A percentile compares a stretch with the other conserved stretches of the same genome.
These are phyloP conservation scores for Clitoria ternatea DNA, from an alignment of 306 rosid species.

Conservation along the genomic window DNA sequence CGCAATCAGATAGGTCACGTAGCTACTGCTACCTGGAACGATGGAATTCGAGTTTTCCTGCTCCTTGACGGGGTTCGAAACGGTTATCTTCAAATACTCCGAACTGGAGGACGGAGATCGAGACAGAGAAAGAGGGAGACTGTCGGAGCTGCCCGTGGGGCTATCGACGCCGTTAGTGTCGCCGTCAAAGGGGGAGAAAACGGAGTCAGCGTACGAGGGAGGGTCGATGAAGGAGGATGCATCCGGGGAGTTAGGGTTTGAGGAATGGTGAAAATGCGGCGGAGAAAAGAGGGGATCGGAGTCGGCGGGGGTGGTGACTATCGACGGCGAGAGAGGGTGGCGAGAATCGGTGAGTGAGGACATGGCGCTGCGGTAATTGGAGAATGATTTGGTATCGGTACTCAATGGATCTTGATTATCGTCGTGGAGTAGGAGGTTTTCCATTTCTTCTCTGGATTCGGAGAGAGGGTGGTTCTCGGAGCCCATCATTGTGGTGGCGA, in stretches of 20 bases:
- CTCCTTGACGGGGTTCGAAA: conserved; percentile 84
- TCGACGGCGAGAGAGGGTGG: conserved; percentile 50
- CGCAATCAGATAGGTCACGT: conserved; percentile 76
- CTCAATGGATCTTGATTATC: conserved; percentile 28
- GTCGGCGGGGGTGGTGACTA: conserved; percentile 24
- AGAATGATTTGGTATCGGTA: conserved; percentile 33
- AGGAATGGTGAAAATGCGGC: conserved; percentile 11
- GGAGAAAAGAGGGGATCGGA: conserved; percentile 56
- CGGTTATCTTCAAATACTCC: conserved; percentile 68
- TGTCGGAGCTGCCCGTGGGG: conserved; percentile 44
- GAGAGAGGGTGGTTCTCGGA: conserved; percentile 53
- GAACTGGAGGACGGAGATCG: conserved; percentile 52
- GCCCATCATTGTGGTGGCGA: conserved; percentile 65
- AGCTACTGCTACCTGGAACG: conserved; percentile 68
- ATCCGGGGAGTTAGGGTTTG: conserved; percentile 42
- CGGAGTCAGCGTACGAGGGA: conserved; percentile 58
- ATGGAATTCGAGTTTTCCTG: conserved; percentile 75
- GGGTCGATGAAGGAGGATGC: conserved; percentile 4
- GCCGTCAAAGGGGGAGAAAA: conserved; percentile 54
- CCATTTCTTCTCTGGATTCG: conserved; percentile 49
- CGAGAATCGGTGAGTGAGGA: conserved; percentile 43
- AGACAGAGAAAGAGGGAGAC: conserved; percentile 34
- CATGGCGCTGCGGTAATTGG: conserved; percentile 73
- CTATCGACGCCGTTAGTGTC: conserved; percentile 51
- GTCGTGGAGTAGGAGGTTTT: conserved; percentile 59